These are phyloP conservation scores for Apiotrichum sp. DNA, from an alignment of 1,284 basidiomycete species.

Conservation along the genomic window DNA sequence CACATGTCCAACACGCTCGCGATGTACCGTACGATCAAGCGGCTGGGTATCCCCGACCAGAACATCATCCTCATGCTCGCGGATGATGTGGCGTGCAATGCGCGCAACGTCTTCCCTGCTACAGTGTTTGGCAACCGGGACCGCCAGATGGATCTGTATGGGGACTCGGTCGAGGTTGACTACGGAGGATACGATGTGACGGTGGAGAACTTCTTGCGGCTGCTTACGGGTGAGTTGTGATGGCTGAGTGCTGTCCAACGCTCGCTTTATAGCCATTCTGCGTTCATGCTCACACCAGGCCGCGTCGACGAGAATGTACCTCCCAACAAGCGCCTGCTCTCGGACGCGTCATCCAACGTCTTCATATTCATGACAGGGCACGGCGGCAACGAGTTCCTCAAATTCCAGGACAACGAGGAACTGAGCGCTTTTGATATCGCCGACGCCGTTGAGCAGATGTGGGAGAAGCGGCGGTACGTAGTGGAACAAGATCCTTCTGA, in stretches of 20 bases:
- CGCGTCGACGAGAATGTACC: slow-evolving; percentile 63
- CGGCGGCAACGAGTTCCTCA: slow-evolving; percentile 95
- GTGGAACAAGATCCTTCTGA: no score
- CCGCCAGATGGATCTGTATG: slow-evolving; percentile 80
- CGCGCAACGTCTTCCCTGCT: slow-evolving; percentile 85
- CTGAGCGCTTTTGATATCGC: slow-evolving; percentile 93
- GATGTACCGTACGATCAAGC: slow-evolving; percentile 98
- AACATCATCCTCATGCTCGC: slow-evolving; percentile 99
- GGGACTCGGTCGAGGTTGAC: slow-evolving; percentile 94
- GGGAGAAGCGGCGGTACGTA: slow-evolving; percentile 79
- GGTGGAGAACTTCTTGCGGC: slow-evolving; percentile 88
- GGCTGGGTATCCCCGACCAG: slow-evolving; percentile 93
- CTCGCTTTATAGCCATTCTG: no score
- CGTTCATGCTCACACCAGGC: slow-evolving; percentile 55
- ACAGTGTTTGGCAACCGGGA: slow-evolving; percentile 81
- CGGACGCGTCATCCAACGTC: slow-evolving; percentile 87
- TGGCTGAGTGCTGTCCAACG: not conserved
- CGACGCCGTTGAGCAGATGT: slow-evolving; percentile 97
- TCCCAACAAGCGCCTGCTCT: slow-evolving; percentile 81
- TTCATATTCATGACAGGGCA: slow-evolving; percentile 99
- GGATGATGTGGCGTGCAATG: slow-evolving; percentile 91
- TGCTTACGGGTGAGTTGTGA: slow-evolving; percentile 67
- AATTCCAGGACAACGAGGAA: slow-evolving; percentile 98
- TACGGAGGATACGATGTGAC: slow-evolving; percentile 97
- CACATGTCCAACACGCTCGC: slow-evolving; percentile 97